Base-by-base conservation (phyloP, 352 stramenopile species). In the Globisporangium paddicum region DNA sequence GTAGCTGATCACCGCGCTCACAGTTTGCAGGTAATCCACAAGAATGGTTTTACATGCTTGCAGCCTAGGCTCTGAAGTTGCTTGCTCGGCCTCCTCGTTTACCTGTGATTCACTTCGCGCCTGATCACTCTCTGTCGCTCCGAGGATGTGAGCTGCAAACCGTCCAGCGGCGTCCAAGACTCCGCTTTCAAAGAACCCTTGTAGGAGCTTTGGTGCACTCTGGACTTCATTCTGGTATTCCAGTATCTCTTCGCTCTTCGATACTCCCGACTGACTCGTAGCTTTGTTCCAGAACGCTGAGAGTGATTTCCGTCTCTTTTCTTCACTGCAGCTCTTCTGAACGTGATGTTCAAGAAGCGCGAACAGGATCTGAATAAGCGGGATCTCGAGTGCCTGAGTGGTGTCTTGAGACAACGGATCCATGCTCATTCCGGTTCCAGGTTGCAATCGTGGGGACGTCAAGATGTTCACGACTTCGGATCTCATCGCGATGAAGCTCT, bases 391-490 rank as follows among this genome's bases (percentile, higher is more conserved):
- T 11, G 38, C 25, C 4, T 45, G 13, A 9, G 32, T n/a, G 3
- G 28, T 52, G n/a, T 26, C 23, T 28, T 53, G 44, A 13, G 58
- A 60, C n/a, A 59, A 25, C 41, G 51, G 42, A 34, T 55, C 32
- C 32, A 58, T 58, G 6, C 41, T 28, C 11, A 55, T 21, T 8
- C 28, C 37, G 6, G 19, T 21, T 11, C 45, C 5, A 34, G 41
- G 40, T 21, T 66, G 51, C 37, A 68, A 30, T 23, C 53, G 52
- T 16, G 66, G 57, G 8, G 64, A 72, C 5, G 54, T 55, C n/a
- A 82, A 35, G 18, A 82, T 75, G 37, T 64, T 70, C 28, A 80
- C 26, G 11, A 72, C 66, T 21, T 78, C 63, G 11, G 68, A 48
- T 42, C 62, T 47, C 35, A 82, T 38, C 2, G 66, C 63, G 18